Conservation (phyloP, 2,329 filamentous ascomycete species). For the Hirsutella minnesotensis region DNA sequence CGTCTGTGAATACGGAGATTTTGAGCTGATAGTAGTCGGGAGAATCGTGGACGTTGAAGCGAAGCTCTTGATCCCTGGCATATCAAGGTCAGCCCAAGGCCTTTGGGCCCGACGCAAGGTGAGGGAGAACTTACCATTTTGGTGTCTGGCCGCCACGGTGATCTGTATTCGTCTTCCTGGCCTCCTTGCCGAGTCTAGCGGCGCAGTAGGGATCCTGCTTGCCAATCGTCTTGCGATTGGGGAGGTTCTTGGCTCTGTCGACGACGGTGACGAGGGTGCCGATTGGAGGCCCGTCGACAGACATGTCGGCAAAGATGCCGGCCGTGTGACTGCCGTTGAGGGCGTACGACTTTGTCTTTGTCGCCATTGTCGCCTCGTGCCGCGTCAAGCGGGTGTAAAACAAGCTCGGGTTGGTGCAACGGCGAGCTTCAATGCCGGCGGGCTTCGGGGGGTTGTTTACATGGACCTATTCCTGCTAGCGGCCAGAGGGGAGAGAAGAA, state of each 20-base stretch:
- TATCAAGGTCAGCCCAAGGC: slow-evolving; percentile 6
- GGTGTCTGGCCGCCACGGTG: slow-evolving; percentile 91
- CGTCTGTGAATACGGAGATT: slow-evolving; percentile 92
- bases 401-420: not conserved
- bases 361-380: slow-evolving; percentile 28
- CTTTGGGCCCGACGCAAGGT: not conserved
- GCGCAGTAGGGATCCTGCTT: slow-evolving; percentile 98
- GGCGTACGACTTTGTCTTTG: slow-evolving; percentile 41
- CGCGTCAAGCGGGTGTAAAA: not conserved
- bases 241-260: slow-evolving; percentile 92
- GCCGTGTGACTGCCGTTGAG: slow-evolving; percentile 66
- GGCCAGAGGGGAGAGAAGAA: not conserved
- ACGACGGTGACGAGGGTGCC: slow-evolving; percentile 87
- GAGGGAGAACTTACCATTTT: slow-evolving; percentile 59
- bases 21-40: slow-evolving; percentile 95
- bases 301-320: slow-evolving; percentile 91
- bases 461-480: too few species aligned
- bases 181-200: slow-evolving; percentile 85
- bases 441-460: too few species aligned
- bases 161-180: slow-evolving; percentile 93
- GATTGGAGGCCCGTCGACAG: slow-evolving; percentile 82
- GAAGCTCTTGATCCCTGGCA: slow-evolving; percentile 87
- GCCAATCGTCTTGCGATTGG: slow-evolving; percentile 92
- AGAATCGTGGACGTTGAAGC: slow-evolving; percentile 91
- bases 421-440: not conserved